Evolutionary conservation across 2,329 filamentous ascomycete genomes (phyloP), one percentile per base, ranked within the genome.

Genomic region (Fusarium guadeloupense): DNA sequence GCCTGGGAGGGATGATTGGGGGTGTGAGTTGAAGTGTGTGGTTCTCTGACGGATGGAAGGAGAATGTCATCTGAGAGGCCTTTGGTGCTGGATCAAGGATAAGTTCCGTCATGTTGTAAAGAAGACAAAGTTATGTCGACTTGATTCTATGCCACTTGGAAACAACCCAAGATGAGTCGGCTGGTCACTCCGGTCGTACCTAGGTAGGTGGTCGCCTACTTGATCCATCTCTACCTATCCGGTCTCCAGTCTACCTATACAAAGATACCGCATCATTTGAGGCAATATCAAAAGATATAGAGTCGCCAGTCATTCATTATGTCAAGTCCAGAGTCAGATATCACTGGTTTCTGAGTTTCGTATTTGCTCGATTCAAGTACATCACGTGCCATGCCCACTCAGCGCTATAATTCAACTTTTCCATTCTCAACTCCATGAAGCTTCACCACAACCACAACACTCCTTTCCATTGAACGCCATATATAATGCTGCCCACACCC

Each of bases 401-500:
- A 48, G 40, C 30, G 34, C n/a, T 25, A 39, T 46, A 14, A 38
- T 7, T 13, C 35, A 40, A 46, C 37, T 48, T 67, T 67, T 63
- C 56, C 26, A 25, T 41, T 17, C 26, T 42, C 25, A 49, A 48
- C 35, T 31, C n/a, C 35, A 55, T 64, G 68, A 69, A 66, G 66
- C 57, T 49, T 69, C 50, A 62, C 41, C 43, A 25, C 16, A 53
- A 66, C 34, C 28, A 57, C 52, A 54, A 20, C 23, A 33, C 14
- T 47, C 39, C 25, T 14, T 41, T 23, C 28, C 25, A 17, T 33
- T 23, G 7, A 20, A 28, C 34, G 13, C 1, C 34, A 19, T 26
- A 25, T 5, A 33, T 28, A 72, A 97, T 97, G 93, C 86, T 99
- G 23, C 93, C 94, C 9, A 99, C 95, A 1, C 95, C 95, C 13